These are phyloP conservation scores for Panaeolus cyanescens DNA, from an alignment of 768 basidiomycete genomes.

Conservation along the genomic window DNA sequence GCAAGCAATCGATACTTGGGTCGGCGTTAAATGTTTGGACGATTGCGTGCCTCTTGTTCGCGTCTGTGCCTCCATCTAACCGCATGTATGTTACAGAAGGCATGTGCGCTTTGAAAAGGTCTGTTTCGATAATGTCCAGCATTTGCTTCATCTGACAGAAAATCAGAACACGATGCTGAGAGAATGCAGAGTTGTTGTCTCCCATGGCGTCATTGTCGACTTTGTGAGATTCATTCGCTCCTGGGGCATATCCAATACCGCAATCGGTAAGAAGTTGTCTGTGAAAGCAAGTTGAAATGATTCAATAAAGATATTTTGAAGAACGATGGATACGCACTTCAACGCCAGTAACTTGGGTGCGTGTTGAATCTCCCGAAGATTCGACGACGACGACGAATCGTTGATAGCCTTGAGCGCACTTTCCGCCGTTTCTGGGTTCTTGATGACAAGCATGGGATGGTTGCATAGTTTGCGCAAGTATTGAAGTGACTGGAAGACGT, in stretches of 20 bases:
- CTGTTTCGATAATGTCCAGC: constrained; percentile 95
- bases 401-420: constrained; percentile 52
- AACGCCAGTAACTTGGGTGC: constrained; percentile 94
- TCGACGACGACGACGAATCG: constrained; percentile 44
- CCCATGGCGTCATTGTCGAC: constrained; percentile 67
- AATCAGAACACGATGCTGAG: constrained; percentile 97
- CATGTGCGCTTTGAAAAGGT: constrained; percentile 90
- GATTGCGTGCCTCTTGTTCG: constrained; percentile 92
- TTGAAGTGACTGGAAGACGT: constrained; percentile 96
- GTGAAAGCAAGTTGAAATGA: not conserved
- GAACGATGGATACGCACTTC: constrained; percentile 51
- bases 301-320: not conserved
- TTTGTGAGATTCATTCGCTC: constrained; percentile 57
- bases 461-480: constrained; percentile 98
- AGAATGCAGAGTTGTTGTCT: constrained; percentile 61
- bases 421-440: constrained; percentile 60
- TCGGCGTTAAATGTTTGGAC: constrained; percentile 99
- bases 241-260: constrained; percentile 73
- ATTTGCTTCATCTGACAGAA: constrained; percentile 99
- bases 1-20: constrained; percentile 94
- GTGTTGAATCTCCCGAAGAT: constrained; percentile 80
- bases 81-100: constrained; percentile 98
- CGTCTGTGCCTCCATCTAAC: constrained; percentile 89
- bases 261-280: constrained; percentile 96
- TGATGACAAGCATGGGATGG: constrained; percentile 91